A percentile compares a stretch with the other conserved stretches of the same genome.
Evolutionary conservation across 805 yeast genomes (phyloP).

Genomic region (Saccharomycopsis capsularis): DNA sequence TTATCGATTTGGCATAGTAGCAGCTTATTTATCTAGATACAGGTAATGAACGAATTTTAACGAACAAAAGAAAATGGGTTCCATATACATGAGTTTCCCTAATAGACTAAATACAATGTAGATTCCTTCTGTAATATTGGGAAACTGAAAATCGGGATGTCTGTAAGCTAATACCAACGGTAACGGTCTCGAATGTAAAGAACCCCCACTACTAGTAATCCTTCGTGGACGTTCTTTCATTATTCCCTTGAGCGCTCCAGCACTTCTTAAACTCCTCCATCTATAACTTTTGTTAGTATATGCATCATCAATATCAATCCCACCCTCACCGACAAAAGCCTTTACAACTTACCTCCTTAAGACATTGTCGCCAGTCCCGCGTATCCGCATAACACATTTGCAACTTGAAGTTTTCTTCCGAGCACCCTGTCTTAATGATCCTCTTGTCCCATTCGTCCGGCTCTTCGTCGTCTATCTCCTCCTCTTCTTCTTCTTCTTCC

Average conservation of each 20-base stretch:
- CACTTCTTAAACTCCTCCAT: slow-evolving; percentile 21
- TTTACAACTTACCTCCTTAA: slow-evolving; percentile 44
- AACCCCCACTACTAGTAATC: not conserved
- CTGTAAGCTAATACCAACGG: too few relatives aligned
- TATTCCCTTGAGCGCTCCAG: slow-evolving; percentile 17
- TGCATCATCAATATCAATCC: not conserved
- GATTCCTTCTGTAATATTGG: too few relatives aligned
- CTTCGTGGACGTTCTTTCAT: slow-evolving; percentile 15
- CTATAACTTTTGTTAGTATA: not conserved
- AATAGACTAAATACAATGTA: too few relatives aligned
- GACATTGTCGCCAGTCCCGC: slow-evolving; percentile 73
- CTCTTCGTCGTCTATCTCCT: slow-evolving; percentile 42
- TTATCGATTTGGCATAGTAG: not conserved
- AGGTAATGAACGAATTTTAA: not conserved
- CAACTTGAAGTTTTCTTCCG: slow-evolving; percentile 60
- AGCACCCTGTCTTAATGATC: slow-evolving; percentile 70
- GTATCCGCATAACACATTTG: slow-evolving; percentile 78
- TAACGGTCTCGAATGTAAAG: too few relatives aligned
- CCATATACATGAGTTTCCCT: not conserved
- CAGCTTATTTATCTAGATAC: too few relatives aligned
- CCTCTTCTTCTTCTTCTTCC: not conserved
- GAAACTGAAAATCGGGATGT: too few relatives aligned
- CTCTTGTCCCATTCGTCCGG: slow-evolving; percentile 77
- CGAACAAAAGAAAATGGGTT: not conserved
- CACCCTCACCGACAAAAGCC: not conserved